Evolutionary conservation across 108 stramenopile genomes (phyloP), one percentile per base, ranked within the genome.

Genomic region (Skeletonema marinoi): DNA sequence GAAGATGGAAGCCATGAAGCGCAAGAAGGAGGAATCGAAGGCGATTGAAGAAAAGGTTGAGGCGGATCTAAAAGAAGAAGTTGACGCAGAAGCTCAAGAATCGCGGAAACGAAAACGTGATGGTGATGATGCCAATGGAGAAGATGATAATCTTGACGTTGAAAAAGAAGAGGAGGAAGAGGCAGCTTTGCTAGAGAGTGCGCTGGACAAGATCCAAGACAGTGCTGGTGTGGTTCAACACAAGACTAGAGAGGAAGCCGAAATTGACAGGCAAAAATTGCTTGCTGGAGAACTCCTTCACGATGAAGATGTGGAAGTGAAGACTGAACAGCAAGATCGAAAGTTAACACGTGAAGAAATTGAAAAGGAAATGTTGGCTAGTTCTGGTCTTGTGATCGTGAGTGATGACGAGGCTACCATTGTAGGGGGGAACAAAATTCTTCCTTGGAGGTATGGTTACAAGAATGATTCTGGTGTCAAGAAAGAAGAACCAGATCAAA

Each of bases 211-310:
- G 13, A 72, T 91, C 19, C 88, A 88, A 65, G 85, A 86, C 25
- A 77, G 73, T 19, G 70, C 65, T 4, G 88, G 84, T 5, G 78
- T 68, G n/a, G 87, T 71, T 13, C 82, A 60, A 48, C 70, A 75
- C 42, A 89, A 92, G 65, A 92, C 92, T 32, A 77, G 91, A 17
- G 90, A 95, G 78, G 94, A 95, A 73, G 94, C 94, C 16, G 94
- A 95, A 77, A 78, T 88, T 3, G 92, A 95, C 48, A 70, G 89
- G 9, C 82, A 88, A 63, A 90, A 90, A 62, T 83, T 95, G 5
- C 78, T 95, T 67, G 82, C 89, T 14, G 94, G 94, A 33, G 88
- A 89, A 65, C 77, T 88, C 5, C 66, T 86, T 14, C 64, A 71
- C 69, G 87, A 86, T 58, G 89, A 86, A 58, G 91, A 90, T 65